Evolutionary conservation across 345 rosid genomes (phyloP), one percentile per base, ranked within the genome.

Genomic region (Trapa bicornis): DNA sequence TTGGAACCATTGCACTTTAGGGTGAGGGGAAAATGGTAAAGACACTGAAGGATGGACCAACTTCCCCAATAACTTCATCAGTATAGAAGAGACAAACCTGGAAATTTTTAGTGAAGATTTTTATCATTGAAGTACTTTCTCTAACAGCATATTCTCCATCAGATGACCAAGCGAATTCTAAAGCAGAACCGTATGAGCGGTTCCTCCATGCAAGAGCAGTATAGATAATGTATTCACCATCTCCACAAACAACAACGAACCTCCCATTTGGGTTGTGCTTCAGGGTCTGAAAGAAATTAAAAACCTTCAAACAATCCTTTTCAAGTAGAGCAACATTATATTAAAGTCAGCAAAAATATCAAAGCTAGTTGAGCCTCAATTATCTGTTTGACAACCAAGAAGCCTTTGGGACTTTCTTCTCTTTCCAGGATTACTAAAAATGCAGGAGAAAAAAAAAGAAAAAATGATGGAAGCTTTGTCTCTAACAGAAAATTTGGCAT

Each of bases 201-300:
- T 95, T 95, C 82, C 99, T 91, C 99, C 99, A 95, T 37, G 99
- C 99, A 68, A 95, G 72, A 74, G 99, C 98, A 5, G 99, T 95
- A 70, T 95, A 95, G 75, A 91, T 95, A 69, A 95, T 89, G 76
- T 86, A 95, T 74, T 95, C 99, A 42, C 99, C 99, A 76, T 91
- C 99, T 75, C 99, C 99, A 75, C 99, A 91, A 60, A 95, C 99
- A 64, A 89, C 98, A 68, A 91, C 98, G 72, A 89, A 95, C 79
- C 99, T 84, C 74, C 97, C 98, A 79, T 91, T 95, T 54, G 98
- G 99, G 68, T 95, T 91, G 84, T 95, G 98, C 83, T 84, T 91
- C 77, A 95, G 81, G 78, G 90, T 95, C 99, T 95, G 84, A 42
- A 58, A 50, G 37, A 6, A 75, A 37, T 32, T 58, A 67, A 54